phyloP scores from a whole-genome alignment of 306 rosid genomes.

The Trifolium fragiferum region DNA sequence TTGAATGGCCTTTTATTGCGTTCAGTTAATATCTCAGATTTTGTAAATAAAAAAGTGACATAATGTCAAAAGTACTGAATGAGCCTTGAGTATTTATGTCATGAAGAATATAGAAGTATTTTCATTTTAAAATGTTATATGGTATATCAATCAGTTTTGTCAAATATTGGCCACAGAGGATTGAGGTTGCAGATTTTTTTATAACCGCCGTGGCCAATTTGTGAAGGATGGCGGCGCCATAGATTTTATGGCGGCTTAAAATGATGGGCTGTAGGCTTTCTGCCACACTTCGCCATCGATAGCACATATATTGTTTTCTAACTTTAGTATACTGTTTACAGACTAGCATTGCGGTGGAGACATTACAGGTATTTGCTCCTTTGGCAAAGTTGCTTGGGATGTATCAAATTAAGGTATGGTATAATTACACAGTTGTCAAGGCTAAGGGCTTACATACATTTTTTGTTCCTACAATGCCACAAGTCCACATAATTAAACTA shows the following conservation, averaged over 20 bases:
- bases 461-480: conserved; percentile 27
- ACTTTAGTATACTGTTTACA: conserved; percentile 51
- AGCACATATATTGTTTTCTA: conserved; percentile 8
- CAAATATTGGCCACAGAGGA: no score
- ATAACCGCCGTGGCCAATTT: no score
- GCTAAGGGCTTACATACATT: conserved; percentile 27
- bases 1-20: conserved; percentile 25
- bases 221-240: no score
- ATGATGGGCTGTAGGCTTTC: no score
- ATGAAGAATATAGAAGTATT: conserved; percentile 10
- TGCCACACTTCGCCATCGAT: no score
- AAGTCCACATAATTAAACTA: conserved; percentile 23
- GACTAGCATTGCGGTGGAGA: conserved; percentile 94
- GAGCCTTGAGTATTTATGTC: conserved; percentile 7
- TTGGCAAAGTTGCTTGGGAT: conserved; percentile 99
- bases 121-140: conserved; percentile 11
- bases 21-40: conserved; percentile 13
- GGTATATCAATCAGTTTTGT: not conserved
- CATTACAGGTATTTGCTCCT: conserved; percentile 99
- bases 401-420: conserved; percentile 93
- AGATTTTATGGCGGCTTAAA: no score
- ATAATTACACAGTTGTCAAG: conserved; percentile 9
- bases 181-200: no score
- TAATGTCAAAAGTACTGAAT: conserved; percentile 21
- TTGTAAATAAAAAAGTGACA: conserved; percentile 1